These are phyloP conservation scores for Saccharomycopsis hybrid DNA, from an alignment of 1,139 yeast species.

Conservation along the genomic window DNA sequence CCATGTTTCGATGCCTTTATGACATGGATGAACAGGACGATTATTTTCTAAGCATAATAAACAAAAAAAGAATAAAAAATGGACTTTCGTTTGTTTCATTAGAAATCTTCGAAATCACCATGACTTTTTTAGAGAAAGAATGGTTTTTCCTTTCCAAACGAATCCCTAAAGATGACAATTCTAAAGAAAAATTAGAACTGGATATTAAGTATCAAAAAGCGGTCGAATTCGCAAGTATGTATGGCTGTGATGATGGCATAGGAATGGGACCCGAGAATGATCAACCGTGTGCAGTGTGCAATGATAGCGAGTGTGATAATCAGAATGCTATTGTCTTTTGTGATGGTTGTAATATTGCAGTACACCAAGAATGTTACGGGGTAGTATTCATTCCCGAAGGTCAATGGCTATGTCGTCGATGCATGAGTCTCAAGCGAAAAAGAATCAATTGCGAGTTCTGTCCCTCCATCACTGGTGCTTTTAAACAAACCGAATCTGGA, in stretches of 20 bases:
- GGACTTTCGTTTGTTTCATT: slow-evolving; percentile 38
- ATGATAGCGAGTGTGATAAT: slow-evolving; percentile 77
- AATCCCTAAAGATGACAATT: slow-evolving; percentile 33
- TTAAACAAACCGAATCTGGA: slow-evolving; percentile 81
- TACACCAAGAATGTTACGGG: slow-evolving; percentile 97
- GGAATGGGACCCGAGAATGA: slow-evolving; percentile 56
- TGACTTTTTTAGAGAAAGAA: slow-evolving; percentile 71
- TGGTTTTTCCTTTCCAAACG: slow-evolving; percentile 64
- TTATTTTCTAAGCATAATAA: slow-evolving; percentile 42
- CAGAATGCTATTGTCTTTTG: slow-evolving; percentile 91
- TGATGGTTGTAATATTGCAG: slow-evolving; percentile 95
- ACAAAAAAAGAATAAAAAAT: slow-evolving; percentile 29
- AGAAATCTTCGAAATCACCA: slow-evolving; percentile 67
- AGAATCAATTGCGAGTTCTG: slow-evolving; percentile 71
- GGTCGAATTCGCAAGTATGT: slow-evolving; percentile 33
- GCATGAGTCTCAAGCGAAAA: slow-evolving; percentile 54
- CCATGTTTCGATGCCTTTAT: slow-evolving; percentile 43
- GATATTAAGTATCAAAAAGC: slow-evolving; percentile 32
- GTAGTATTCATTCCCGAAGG: slow-evolving; percentile 96
- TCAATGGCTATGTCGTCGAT: slow-evolving; percentile 87
- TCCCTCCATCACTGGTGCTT: slow-evolving; percentile 87
- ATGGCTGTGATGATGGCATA: slow-evolving; percentile 72
- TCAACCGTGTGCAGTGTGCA: slow-evolving; percentile 83
- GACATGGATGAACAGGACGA: slow-evolving; percentile 94
- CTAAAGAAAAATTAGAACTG: not conserved